Percentiles rank a stretch among this genome's conserved stretches.
Evolutionary conservation across 2,329 filamentous ascomycete genomes (phyloP).

Genomic region (Penicillium italicum): DNA sequence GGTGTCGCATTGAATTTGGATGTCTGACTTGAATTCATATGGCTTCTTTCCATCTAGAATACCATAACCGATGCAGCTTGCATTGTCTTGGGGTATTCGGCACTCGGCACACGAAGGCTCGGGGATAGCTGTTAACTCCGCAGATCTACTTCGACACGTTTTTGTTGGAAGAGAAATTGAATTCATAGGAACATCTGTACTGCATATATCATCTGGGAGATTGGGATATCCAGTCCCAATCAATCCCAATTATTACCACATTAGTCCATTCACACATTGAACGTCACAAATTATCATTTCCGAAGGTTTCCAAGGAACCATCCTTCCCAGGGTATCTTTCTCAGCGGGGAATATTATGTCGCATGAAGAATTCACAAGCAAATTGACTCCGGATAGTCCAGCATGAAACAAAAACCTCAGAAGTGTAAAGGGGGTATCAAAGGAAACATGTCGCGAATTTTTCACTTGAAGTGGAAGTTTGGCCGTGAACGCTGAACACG

Average conservation of each 20-base stretch:
- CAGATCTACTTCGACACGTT: background rate
- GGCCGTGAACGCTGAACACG: conserved; percentile 36
- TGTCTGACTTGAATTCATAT: background rate
- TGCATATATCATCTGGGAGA: background rate
- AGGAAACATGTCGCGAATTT: conserved; percentile 3
- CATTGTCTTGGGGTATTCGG: background rate
- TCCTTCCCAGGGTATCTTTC: background rate
- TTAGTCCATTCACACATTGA: background rate
- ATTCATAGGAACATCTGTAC: background rate
- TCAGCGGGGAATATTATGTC: background rate
- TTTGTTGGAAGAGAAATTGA: background rate
- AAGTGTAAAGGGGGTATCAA: conserved; percentile 19
- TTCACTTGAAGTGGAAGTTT: conserved; percentile 32
- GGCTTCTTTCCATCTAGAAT: background rate
- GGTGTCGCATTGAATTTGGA: background rate
- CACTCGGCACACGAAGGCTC: background rate
- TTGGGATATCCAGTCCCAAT: background rate
- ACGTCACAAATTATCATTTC: background rate
- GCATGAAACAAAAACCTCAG: conserved; percentile 3
- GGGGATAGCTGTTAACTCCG: background rate
- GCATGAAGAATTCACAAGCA: background rate
- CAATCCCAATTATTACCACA: conserved; percentile 4
- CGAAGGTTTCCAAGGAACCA: background rate
- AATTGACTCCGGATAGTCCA: background rate
- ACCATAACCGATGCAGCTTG: no score